These are phyloP conservation scores for Setaria viridis DNA, from an alignment of 202 grass and related monocot genomes.

Conservation along the genomic window DNA sequence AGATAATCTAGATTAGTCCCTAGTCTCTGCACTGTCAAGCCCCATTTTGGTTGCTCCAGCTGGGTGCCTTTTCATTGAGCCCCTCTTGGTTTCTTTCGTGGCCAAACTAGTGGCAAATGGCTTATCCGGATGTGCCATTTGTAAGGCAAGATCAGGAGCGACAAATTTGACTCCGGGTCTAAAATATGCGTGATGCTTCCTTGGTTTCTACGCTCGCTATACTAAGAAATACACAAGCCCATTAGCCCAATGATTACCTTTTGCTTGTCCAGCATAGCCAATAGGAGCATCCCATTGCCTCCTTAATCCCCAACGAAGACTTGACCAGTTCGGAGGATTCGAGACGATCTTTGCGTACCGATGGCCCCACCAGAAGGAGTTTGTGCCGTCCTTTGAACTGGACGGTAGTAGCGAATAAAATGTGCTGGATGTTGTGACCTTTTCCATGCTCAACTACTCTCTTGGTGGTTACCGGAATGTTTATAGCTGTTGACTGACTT, in stretches of 20 bases:
- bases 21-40: neutral
- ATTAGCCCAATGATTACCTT: neutral
- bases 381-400: neutral
- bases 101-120: slow-evolving; percentile 25
- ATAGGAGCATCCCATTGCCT: neutral
- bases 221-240: slow-evolving; percentile 43
- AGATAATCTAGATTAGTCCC: slow-evolving; percentile 42
- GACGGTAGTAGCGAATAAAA: neutral
- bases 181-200: slow-evolving; percentile 36
- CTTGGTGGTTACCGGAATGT: slow-evolving; percentile 9
- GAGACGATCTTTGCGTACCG: neutral
- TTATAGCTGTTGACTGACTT: slow-evolving; percentile 12
- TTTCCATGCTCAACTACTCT: slow-evolving; percentile 37
- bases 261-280: slow-evolving; percentile 7
- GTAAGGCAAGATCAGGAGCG: slow-evolving; percentile 23
- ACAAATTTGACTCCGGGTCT: slow-evolving; percentile 30
- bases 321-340: slow-evolving; percentile 40
- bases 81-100: slow-evolving; percentile 30
- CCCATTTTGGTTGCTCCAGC: slow-evolving; percentile 28
- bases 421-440: neutral
- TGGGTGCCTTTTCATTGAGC: neutral
- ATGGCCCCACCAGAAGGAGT: slow-evolving; percentile 5
- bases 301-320: slow-evolving; percentile 27
- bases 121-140: slow-evolving; percentile 35
- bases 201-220: slow-evolving; percentile 47